Evolutionary conservation across 371 early-diverging fungal genomes (phyloP), one percentile per base, ranked within the genome.

Genomic region (Syncephalastrum sp.): DNA sequence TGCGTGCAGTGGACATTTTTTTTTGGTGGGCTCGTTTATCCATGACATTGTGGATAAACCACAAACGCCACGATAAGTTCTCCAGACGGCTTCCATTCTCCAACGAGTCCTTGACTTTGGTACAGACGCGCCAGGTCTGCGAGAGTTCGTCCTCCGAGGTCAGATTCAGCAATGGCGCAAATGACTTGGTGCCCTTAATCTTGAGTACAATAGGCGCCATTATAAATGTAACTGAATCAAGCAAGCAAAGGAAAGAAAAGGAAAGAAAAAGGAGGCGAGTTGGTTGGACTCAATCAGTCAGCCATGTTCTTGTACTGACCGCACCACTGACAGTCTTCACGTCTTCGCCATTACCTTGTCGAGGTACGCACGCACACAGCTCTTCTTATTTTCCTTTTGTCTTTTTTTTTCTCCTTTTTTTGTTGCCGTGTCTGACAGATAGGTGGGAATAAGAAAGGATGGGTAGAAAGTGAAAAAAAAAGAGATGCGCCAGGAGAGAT

Each of bases 51-150:
- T 89, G 90, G 61, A 91, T 76, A 58, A 90, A 87, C 93, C 92
- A 91, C 44, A 93, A 71, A 29, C 95, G 76, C 95, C 95, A 94
- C 12, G 91, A 86, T 57, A 94, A 79, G 67, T 94, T 94, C 64
- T 94, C 95, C 46, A 93, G 73, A 51, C 95, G 78, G 43, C 82
- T 81, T 17, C 94, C 95, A 61, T 93, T 88, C 56, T 91, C 91
- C 12, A 94, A 77, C 14, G 92, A 89, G 56, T 93, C 91, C 72
- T 93, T 94, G 48, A 92, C 94, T 74, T 92, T 92, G 19, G 92
- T 90, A 67, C 89, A 90, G 0, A 94, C 84, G 57, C 88, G 79
- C 95, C 95, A 94, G 2, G 88, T 86, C 50, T 82, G 82, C 27
- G 87, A 86, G 5, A 91, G 72, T 60, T 91, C 91, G 57, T 88